These are phyloP conservation scores for Crotalaria pallida DNA, from an alignment of 306 rosid genomes.

Conservation along the genomic window DNA sequence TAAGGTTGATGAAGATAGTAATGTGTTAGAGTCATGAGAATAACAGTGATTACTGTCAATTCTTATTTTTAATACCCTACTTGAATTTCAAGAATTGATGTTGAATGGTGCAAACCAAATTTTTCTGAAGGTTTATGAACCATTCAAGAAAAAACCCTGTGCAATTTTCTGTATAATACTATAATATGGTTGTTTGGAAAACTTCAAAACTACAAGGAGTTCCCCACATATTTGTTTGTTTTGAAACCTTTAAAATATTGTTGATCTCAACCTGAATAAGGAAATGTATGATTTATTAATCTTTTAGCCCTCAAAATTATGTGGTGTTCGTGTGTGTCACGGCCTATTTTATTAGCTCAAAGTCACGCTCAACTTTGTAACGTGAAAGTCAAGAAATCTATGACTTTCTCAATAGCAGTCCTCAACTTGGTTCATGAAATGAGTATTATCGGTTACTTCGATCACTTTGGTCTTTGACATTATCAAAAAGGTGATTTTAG, in stretches of 20 bases:
- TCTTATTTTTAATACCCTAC: neutral
- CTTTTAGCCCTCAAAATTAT: neutral
- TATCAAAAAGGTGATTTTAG: too few species aligned
- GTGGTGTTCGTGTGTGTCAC: neutral
- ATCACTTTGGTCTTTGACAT: too few species aligned
- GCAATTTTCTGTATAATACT: neutral
- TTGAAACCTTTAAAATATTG: neutral
- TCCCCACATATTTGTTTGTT: neutral
- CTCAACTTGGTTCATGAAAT: too few species aligned
- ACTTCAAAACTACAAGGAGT: neutral
- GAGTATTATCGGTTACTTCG: too few species aligned
- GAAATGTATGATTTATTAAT: neutral
- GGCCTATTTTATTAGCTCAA: neutral
- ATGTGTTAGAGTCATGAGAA: constrained; percentile 21
- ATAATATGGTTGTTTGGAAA: neutral
- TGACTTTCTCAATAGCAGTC: too few species aligned
- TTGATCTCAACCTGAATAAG: neutral
- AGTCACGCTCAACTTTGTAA: neutral
- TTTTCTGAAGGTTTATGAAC: neutral
- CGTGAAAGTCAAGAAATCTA: neutral
- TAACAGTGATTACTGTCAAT: neutral
- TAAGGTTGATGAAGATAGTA: constrained; percentile 60
- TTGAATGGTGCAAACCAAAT: neutral
- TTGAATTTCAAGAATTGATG: constrained; percentile 1
- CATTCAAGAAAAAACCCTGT: neutral